These are phyloP conservation scores for Macaranga tanarius DNA, from an alignment of 441 rosid species.

Conservation along the genomic window DNA sequence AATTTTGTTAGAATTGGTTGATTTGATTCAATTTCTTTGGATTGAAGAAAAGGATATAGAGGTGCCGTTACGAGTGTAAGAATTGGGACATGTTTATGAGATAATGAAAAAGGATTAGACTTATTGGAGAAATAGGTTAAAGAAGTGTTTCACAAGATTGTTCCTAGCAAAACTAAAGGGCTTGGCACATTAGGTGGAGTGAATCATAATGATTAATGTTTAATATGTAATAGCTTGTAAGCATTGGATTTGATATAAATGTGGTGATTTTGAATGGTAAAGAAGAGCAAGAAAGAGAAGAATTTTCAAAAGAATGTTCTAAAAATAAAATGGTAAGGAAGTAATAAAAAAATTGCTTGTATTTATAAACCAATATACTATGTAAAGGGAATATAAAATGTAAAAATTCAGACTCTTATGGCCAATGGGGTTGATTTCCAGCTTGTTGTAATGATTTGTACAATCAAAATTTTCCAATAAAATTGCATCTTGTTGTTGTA, in stretches of 20 bases:
- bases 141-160: constrained; percentile 82
- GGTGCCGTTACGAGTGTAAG: constrained; percentile 57
- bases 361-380: constrained; percentile 36
- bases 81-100: constrained; percentile 47
- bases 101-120: constrained; percentile 60
- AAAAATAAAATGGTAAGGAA: constrained; percentile 33
- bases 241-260: not conserved
- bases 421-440: constrained; percentile 34
- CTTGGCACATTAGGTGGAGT: constrained; percentile 52
- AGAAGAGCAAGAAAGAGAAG: not conserved
- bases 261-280: constrained; percentile 1
- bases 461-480: constrained; percentile 40
- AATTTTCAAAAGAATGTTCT: constrained; percentile 19
- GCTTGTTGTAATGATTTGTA: constrained; percentile 43
- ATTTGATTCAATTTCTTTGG: constrained; percentile 66
- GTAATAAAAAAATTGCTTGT: constrained; percentile 19
- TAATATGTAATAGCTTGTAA: not conserved
- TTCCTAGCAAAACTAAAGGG: constrained; percentile 75
- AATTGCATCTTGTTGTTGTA: constrained; percentile 36
- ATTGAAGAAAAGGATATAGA: constrained; percentile 59
- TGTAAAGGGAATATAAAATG: constrained; percentile 47
- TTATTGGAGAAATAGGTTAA: constrained; percentile 79
- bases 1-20: constrained; percentile 60
- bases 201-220: constrained; percentile 18
- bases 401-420: constrained; percentile 23